Conservation (phyloP, 1,284 basidiomycete species). For the Fomitiporia mediterranea region DNA sequence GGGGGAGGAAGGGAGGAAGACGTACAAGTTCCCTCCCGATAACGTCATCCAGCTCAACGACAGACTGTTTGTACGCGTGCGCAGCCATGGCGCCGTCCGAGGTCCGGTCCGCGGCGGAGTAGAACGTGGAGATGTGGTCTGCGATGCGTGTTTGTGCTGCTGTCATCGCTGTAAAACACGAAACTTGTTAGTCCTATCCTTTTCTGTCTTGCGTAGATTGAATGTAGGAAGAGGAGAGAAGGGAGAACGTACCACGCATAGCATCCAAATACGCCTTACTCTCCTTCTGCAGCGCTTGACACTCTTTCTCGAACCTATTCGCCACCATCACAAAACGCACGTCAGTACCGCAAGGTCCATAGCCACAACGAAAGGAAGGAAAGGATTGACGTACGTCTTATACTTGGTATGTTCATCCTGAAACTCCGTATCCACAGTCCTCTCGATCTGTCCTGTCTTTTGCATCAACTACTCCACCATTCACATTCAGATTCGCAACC, state of each 20-base stretch:
- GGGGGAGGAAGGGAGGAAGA: conserved; percentile 15
- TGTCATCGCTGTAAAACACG: conserved; percentile 68
- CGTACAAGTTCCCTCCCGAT: conserved; percentile 83
- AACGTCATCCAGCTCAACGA: conserved; percentile 89
- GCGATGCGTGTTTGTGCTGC: conserved; percentile 91
- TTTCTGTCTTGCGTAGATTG: background rate
- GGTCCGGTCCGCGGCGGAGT: conserved; percentile 76
- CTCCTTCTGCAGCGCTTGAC: conserved; percentile 88
- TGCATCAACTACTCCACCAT: conserved; percentile 83
- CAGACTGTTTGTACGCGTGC: conserved; percentile 92
- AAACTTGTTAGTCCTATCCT: no score
- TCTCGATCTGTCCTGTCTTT: conserved; percentile 97
- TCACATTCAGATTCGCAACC: no score
- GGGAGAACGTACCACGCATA: conserved; percentile 63
- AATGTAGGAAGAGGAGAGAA: background rate
- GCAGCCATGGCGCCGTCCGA: conserved; percentile 96
- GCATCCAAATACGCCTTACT: conserved; percentile 94
- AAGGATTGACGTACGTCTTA: conserved; percentile 60
- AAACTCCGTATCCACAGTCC: conserved; percentile 93
- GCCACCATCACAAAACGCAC: no score
- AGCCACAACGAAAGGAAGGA: conserved; percentile 12
- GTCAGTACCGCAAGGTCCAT: no score
- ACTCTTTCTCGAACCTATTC: conserved; percentile 95
- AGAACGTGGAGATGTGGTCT: conserved; percentile 93
- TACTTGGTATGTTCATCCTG: conserved; percentile 90